A percentile compares a stretch with the other conserved stretches of the same genome.
Evolutionary conservation across 768 basidiomycete genomes (phyloP).

Genomic region (Coprinopsis strossmayeri): DNA sequence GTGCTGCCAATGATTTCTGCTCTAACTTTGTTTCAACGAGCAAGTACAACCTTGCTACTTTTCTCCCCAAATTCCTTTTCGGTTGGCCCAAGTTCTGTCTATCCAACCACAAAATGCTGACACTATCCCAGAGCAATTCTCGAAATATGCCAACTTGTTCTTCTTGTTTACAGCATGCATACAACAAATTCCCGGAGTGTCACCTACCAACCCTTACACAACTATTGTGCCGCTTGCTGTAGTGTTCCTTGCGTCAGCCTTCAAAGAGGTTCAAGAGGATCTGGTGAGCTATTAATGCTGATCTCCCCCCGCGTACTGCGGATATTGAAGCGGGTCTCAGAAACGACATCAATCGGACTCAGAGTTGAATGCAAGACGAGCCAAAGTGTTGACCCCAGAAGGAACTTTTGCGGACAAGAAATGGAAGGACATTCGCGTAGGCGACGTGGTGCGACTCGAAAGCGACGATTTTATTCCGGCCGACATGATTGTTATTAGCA

Average conservation of each 20-base stretch:
- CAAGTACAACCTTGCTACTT: constrained; percentile 87
- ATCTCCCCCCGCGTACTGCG: background rate
- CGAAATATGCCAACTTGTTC: constrained; percentile 97
- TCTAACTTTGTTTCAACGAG: constrained; percentile 89
- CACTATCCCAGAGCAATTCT: constrained; percentile 77
- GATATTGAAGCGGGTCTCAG: constrained; percentile 25
- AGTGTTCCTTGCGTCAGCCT: constrained; percentile 88
- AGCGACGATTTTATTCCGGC: constrained; percentile 95
- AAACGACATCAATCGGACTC: constrained; percentile 97
- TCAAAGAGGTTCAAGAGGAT: constrained; percentile 96
- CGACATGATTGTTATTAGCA: constrained; percentile 80
- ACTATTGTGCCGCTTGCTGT: constrained; percentile 87
- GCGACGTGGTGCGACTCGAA: constrained; percentile 88
- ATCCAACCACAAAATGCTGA: constrained; percentile 7
- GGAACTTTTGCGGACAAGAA: constrained; percentile 65
- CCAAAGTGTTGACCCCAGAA: constrained; percentile 66
- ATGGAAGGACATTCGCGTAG: constrained; percentile 88
- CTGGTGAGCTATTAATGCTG: constrained; percentile 46
- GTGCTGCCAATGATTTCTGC: constrained; percentile 58
- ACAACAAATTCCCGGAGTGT: constrained; percentile 96
- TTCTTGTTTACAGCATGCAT: constrained; percentile 97
- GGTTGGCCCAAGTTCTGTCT: constrained; percentile 42
- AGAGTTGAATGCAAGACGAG: constrained; percentile 78
- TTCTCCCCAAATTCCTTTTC: constrained; percentile 87
- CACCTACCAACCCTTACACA: constrained; percentile 91